A percentile compares a stretch with the other conserved stretches of the same genome.
Conservation (phyloP, 2,329 filamentous ascomycete genomes). For the Endoconidiophora laricicola region DNA sequence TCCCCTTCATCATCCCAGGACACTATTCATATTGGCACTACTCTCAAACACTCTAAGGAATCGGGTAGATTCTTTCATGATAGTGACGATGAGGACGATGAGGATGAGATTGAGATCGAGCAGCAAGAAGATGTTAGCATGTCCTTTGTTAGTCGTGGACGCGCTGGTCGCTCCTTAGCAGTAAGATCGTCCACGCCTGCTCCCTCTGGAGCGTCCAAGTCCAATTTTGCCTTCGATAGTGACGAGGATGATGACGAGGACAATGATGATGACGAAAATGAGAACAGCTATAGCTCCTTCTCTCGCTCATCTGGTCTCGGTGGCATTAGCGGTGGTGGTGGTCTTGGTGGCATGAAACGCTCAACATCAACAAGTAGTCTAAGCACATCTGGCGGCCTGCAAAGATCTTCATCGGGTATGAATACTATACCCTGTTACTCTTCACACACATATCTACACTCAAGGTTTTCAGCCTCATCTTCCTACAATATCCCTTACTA, state of each 20-base stretch:
- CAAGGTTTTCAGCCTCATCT: background rate
- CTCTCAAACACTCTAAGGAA: slow-evolving; percentile 35
- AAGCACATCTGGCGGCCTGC: slow-evolving; percentile 46
- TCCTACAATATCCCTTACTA: background rate
- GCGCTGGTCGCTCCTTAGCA: slow-evolving; percentile 1
- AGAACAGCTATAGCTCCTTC: slow-evolving; percentile 15
- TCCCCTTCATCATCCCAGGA: slow-evolving; percentile 61
- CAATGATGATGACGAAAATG: slow-evolving; percentile 16
- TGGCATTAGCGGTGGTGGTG: slow-evolving; percentile 3
- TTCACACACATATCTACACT: slow-evolving; percentile 34
- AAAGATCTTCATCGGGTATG: slow-evolving; percentile 72
- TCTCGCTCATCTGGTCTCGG: slow-evolving; percentile 5
- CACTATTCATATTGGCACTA: slow-evolving; percentile 51
- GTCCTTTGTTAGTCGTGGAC: slow-evolving; percentile 9
- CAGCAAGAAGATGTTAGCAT: slow-evolving; percentile 8
- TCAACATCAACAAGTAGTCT: slow-evolving; percentile 33
- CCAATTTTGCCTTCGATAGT: slow-evolving; percentile 13
- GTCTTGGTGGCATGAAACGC: slow-evolving; percentile 24
- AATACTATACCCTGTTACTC: slow-evolving; percentile 63
- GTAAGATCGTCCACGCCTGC: slow-evolving; percentile 15
- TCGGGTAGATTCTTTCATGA: slow-evolving; percentile 47
- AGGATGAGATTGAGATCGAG: slow-evolving; percentile 27
- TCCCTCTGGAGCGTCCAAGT: slow-evolving; percentile 5
- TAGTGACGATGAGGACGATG: slow-evolving; percentile 42
- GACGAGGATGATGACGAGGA: slow-evolving; percentile 8